These are phyloP conservation scores for Onygenales sp. DNA, from an alignment of 2,329 filamentous ascomycete species.

Conservation along the genomic window DNA sequence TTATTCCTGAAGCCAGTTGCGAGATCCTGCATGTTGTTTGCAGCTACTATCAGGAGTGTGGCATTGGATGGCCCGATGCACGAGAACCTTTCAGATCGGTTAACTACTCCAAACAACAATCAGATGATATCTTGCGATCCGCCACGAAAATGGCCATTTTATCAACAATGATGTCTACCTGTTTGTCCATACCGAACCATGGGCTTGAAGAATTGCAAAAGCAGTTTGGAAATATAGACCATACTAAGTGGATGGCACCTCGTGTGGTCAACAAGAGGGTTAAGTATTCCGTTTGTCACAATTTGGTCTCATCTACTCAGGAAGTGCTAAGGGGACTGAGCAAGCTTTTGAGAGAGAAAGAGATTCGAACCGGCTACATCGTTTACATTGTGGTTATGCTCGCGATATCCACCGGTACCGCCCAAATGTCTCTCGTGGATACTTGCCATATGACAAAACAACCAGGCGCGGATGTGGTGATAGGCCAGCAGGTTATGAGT, in stretches of 20 bases:
- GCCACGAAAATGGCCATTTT: slow-evolving; percentile 1
- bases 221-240: background rate
- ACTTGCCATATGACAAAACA: background rate
- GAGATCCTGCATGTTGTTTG: background rate
- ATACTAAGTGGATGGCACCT: background rate
- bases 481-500: background rate
- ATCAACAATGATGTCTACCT: background rate
- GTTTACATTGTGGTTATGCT: slow-evolving; percentile 1
- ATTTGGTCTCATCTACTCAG: background rate
- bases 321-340: background rate
- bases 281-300: background rate
- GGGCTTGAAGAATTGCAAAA: background rate
- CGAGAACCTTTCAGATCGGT: background rate
- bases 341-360: background rate
- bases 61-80: no score
- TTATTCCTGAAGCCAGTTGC: background rate
- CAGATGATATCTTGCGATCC: background rate
- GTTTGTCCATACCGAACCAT: background rate
- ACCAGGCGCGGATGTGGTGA: background rate
- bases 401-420: background rate
- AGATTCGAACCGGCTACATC: background rate
- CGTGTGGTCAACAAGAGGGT: background rate
- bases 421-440: background rate
- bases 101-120: background rate
- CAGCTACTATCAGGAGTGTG: background rate